Evolutionary conservation across 768 basidiomycete species (phyloP), one percentile per base, ranked within the genome.

Genomic region (Pleurotus djamor): DNA sequence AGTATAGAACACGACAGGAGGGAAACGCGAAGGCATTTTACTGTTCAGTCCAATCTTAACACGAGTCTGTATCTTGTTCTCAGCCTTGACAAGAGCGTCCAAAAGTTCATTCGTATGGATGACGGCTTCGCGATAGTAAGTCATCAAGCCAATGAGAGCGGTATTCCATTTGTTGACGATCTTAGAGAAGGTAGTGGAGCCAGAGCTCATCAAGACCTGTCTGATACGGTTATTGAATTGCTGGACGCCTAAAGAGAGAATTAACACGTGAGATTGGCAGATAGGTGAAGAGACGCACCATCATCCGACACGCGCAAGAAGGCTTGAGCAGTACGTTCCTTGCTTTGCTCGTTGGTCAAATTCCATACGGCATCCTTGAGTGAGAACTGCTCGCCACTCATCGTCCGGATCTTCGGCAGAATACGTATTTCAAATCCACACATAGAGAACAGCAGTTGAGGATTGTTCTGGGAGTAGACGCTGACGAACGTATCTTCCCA

Each of bases 1-100:
- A 5, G 94, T 96, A 71, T 97, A 96, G 80, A 95, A 96, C 6
- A 96, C 91, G 13, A 93, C 91, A 9, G 96, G 91, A 59, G 97
- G 96, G 85, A 98, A 98, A 82, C 95, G 90, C 4, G 95, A 97
- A 21, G 97, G 97, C 97, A 99, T 98, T 79, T 98, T 97, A 73
- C 91, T 93, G 82, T 98, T 97, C 65, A 97, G 70, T n/a, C 96
- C 97, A 62, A 99, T 98, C 83, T 98, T 98, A 68, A 99, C 96
- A 76, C 97, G 93, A 3, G 96, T 98, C 75, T 99, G 97, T 49
- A 98, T 96, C 81, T 98, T 98, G 84, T 98, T 98, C 78, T 99
- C 96, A 1, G 96, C 94, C 75, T 99, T 99, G 68, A 99, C 97
- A 43, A 98, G 81, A 0, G 94, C 85, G 70, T 98, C 97, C 51